phyloP scores from a whole-genome alignment of 177 flowering plant species.

The Vitis hybrid region DNA sequence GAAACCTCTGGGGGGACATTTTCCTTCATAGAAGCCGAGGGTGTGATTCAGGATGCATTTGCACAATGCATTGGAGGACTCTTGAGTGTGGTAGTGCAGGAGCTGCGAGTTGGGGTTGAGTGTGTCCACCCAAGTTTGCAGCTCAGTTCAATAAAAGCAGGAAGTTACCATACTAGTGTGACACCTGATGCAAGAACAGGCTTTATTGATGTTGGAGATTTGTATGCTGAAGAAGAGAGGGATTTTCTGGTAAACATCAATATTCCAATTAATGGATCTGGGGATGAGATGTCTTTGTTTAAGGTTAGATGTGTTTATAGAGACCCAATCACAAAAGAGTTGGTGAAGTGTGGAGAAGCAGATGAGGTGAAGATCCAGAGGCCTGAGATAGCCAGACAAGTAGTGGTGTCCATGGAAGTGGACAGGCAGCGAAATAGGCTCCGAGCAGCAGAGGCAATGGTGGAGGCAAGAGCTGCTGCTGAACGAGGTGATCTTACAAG shows the following conservation, averaged over 20 bases:
- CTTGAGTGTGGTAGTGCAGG: constrained; percentile 79
- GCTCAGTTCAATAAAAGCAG: constrained; percentile 60
- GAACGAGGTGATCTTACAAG: constrained; percentile 59
- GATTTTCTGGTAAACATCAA: constrained; percentile 63
- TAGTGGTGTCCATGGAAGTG: constrained; percentile 59
- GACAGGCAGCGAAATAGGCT: constrained; percentile 74
- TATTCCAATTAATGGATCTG: constrained; percentile 41
- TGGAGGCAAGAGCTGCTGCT: constrained; percentile 63
- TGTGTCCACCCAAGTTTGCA: constrained; percentile 47
- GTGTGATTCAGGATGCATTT: constrained; percentile 86
- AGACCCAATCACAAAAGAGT: constrained; percentile 56
- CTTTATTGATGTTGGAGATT: constrained; percentile 57
- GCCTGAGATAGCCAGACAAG: constrained; percentile 34
- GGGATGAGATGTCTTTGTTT: constrained; percentile 41
- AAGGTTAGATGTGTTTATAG: constrained; percentile 51
- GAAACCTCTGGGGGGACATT: constrained; percentile 85
- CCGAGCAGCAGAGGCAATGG: constrained; percentile 71
- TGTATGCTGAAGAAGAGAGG: constrained; percentile 90
- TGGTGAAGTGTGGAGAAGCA: constrained; percentile 28
- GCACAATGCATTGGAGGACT: constrained; percentile 97
- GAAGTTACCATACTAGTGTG: constrained; percentile 54
- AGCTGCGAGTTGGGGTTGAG: constrained; percentile 45
- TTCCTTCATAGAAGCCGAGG: constrained; percentile 81
- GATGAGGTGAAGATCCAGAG: constrained; percentile 52
- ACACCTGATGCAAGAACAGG: constrained; percentile 40